These are phyloP conservation scores for Yarrowia sp. DNA, from an alignment of 805 yeast species.

Conservation along the genomic window DNA sequence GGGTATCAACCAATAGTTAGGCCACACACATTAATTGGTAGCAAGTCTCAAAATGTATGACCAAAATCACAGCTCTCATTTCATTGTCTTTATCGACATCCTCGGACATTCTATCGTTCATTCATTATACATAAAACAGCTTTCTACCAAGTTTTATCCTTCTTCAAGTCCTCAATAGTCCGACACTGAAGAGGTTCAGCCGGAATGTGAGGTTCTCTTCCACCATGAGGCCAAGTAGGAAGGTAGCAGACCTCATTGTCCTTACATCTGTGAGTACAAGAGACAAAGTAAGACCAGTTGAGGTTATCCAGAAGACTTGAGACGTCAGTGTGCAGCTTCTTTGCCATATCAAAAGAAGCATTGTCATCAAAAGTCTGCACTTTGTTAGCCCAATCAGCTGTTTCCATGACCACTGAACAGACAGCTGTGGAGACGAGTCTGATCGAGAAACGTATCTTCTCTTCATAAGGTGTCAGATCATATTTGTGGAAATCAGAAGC, in stretches of 20 bases:
- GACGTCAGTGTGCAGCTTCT: background rate
- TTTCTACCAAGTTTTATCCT: background rate
- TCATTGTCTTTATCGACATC: too few species aligned
- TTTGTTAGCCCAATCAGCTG: constrained; percentile 22
- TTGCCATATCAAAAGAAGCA: background rate
- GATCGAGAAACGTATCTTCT: constrained; percentile 1
- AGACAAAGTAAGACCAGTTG: constrained; percentile 26
- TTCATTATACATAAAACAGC: background rate
- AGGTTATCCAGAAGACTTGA: background rate
- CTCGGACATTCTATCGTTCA: background rate
- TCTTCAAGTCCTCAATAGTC: background rate
- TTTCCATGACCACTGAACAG: constrained; percentile 12
- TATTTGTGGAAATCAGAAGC: constrained; percentile 11
- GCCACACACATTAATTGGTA: too few species aligned
- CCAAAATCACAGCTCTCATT: too few species aligned
- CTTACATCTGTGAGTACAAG: constrained; percentile 20
- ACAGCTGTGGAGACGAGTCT: constrained; percentile 9
- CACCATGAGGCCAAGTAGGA: constrained; percentile 32
- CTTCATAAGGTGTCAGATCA: constrained; percentile 13
- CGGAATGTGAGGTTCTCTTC: constrained; percentile 21
- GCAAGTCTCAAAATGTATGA: too few species aligned
- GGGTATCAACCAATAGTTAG: too few species aligned
- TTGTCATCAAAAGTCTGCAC: background rate
- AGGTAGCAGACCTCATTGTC: constrained; percentile 29
- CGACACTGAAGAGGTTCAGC: constrained; percentile 4